Base-by-base conservation (phyloP, 2,329 filamentous ascomycete genomes). In the Penicillium sp. region DNA sequence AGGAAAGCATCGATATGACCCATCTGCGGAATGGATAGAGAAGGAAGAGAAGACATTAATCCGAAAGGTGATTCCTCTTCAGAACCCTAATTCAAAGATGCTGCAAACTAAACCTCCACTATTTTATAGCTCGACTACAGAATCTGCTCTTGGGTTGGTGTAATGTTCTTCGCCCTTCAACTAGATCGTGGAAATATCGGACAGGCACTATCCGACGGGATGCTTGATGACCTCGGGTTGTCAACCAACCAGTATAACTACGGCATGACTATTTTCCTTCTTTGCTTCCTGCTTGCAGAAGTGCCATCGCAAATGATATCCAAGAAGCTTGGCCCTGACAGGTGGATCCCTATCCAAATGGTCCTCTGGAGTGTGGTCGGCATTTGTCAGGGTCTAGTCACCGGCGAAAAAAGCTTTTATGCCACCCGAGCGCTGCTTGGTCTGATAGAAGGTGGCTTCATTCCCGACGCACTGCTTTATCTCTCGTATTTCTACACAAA, bases 271-370 rank as follows among this genome's bases (percentile, higher is more conserved):
- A 79, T 84, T 34, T 81, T 81, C 61, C 75, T 82, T 8, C 51
- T 84, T 11, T 77, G 68, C 45, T 84, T 84, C 63, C 64, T 84
- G 11, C 62, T 68, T 14, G 77, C 80, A 1, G 81, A 84, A 60
- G 71, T 85, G 0, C 83, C 83, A 0, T 83, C 80, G 0, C 82
- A 85, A 61, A 70, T 85, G 26, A 75, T 84, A 45, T 75, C 73
- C 51, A 81, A 84, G 64, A 82, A 74, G 74, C 67, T 80, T 48
- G 81, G 78, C 0, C 79, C 78, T 3, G 80, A 83, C 56, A 73
- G 76, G 23, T 83, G 80, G 80, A 80, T 84, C 35, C 82, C 81
- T 0, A 68, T 76, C 48, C 80, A 82, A 60, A 81, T 84, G 68
- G 70, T 74, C 5, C 68, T 62, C 7, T 73, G 70, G 67, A 69